Base-by-base conservation (phyloP, 1,284 basidiomycete species). In the Cryptococcus amylolentus region DNA sequence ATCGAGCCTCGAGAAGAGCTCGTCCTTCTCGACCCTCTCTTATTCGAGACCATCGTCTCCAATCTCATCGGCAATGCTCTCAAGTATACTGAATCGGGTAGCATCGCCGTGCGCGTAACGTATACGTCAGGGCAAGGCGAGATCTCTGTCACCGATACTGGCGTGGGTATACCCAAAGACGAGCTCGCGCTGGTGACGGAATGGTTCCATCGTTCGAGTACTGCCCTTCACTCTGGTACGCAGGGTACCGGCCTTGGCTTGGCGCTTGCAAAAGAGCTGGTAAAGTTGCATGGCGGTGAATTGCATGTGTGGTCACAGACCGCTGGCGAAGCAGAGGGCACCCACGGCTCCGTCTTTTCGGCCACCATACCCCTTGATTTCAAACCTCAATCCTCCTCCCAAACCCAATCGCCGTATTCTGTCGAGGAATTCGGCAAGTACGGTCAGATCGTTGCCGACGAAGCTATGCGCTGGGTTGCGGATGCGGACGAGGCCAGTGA, bases 251-350 rank as follows among this genome's bases (percentile, higher is more conserved):
- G 70, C 16, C 52, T 72, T 12, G 70, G 67, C n/a, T 46, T 72
- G 18, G 69, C 70, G 2, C 56, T 76, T 3, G 69, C 66, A 1
- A 61, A 65, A 26, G 78, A 78, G 55, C 66, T 80, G 27, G 65
- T 81, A 31, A 75, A 73, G 31, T 62, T 79, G n/a, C 77, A 80
- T 55, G 73, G 70, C 5, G 79, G 79, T 4, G 68, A 73, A 4
- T 66, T 81, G 35, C 49, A 65, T 0, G 73, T 80, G 38, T 55
- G 62, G 3, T 66, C 65, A 6, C 46, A 56, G 37, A 67, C 58
- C 1, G 60, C 52, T 2, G 60, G 60, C n/a, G 68, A 70, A 46
- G 56, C 48, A 26, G 52, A 41, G 23, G 71, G 66, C 10, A 35
- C 56, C 7, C 70, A 75, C 49, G 73, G 73, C 7, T 71, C 70